Base-by-base conservation (phyloP, 176 grass and related monocot genomes). In the Bolboschoenus planiculmis region DNA sequence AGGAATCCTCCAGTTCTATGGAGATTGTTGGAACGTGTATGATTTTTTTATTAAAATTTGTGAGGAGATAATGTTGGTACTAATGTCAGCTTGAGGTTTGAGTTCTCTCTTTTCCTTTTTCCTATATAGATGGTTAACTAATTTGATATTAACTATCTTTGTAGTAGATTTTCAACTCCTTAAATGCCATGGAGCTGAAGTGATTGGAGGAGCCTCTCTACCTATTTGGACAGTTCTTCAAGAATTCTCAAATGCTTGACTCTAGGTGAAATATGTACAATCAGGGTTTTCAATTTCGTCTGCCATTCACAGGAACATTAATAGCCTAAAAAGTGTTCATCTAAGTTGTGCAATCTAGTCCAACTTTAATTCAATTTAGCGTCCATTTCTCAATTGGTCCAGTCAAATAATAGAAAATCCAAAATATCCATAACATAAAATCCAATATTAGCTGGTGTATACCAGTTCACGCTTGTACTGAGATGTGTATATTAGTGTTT, bases 211-310 rank as follows among this genome's bases (percentile, higher is more conserved):
- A 97, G 55, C 95, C 95, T 18, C 73, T 97, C 11, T 97, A 97
- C 64, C 88, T 97, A 58, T 92, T 94, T 56, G 88, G 95, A 14
- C 92, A 97, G n/a, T 97, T 97, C 68, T 94, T 94, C 51, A 84
- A 91, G 90, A 97, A 97, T 92, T 86, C 31, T 93, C 24, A 90
- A 97, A 79, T 97, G 95, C 85, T 88, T 97, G 87, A 97, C 90
- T 87, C 92, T 97, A 0, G 95, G 95, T 97, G 16, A 80, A 51
- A 80, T 39, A 50, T n/a, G n/a, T 30, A 6, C 15, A 31, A 51
- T 78, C 40, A 72, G 33, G 33, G 3, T 60, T 81, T 81, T 74
- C 14, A 75, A 75, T 75, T 75, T 75, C 23, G 50, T 75, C 43
- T 50, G 3, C 7, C 43, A 29, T 1, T 75, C 43, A 75, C 10